A percentile compares a stretch with the other conserved stretches of the same genome.
These are phyloP conservation scores for Penicillium crustosum DNA, from an alignment of 2,329 filamentous ascomycete genomes.

Conservation along the genomic window DNA sequence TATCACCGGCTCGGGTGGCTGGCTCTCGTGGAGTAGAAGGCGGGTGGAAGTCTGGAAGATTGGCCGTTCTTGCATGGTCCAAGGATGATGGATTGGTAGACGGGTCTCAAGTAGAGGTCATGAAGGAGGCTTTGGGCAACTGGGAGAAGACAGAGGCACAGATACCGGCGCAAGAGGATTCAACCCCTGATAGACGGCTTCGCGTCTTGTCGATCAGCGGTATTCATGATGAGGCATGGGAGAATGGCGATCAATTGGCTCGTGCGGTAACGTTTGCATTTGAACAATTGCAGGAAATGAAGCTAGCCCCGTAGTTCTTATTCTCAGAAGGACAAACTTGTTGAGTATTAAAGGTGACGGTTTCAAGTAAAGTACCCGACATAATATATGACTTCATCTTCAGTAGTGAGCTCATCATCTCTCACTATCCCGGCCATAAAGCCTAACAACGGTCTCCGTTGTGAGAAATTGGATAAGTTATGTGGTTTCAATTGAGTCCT, in stretches of 20 bases:
- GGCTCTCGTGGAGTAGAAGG: conserved; percentile 32
- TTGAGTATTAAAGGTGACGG: not conserved
- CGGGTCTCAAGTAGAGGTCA: conserved; percentile 36
- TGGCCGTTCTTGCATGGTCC: conserved; percentile 45
- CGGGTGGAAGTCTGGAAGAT: conserved; percentile 36
- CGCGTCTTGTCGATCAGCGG: conserved; percentile 41
- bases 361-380: not conserved
- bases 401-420: not conserved
- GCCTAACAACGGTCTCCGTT: not conserved
- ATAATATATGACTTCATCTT: not conserved
- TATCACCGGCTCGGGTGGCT: conserved; percentile 40
- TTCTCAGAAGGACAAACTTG: not conserved
- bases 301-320: conserved; percentile 15
- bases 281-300: conserved; percentile 29
- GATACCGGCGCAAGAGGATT: conserved; percentile 9
- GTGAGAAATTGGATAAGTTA: not conserved
- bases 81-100: conserved; percentile 45
- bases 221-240: conserved; percentile 46
- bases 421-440: not conserved
- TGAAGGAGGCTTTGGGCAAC: conserved; percentile 54
- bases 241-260: conserved; percentile 42
- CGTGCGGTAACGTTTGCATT: conserved; percentile 37
- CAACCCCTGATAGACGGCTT: conserved; percentile 41
- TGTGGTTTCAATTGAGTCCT: conserved; percentile 14
- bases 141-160: conserved; percentile 37